Percentiles rank a stretch among this genome's conserved stretches.
phyloP scores from a whole-genome alignment of 768 basidiomycete genomes.

The Clavulina sp. region DNA sequence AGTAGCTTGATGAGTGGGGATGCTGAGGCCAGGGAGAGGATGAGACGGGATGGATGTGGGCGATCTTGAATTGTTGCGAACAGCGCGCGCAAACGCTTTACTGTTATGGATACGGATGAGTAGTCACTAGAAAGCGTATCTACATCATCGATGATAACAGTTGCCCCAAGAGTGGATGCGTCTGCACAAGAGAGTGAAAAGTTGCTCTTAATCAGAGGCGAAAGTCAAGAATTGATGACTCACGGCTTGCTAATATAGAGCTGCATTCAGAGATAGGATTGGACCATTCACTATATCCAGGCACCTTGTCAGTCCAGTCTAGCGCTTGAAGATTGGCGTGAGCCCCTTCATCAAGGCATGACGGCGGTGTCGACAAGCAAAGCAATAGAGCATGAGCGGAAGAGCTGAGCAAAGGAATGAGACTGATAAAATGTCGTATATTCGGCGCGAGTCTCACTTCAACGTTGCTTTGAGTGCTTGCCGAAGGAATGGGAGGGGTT shows the following conservation, averaged over 20 bases:
- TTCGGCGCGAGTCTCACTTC: not conserved
- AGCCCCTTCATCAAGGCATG: not conserved
- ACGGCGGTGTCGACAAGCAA: not conserved
- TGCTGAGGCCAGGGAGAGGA: slow-evolving; percentile 36
- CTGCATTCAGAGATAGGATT: not conserved
- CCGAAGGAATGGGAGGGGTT: not conserved
- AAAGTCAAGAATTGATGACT: not conserved
- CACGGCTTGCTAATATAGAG: not conserved
- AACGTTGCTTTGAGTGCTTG: not conserved
- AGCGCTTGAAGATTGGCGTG: not conserved
- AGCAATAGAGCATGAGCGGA: not conserved
- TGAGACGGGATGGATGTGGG: slow-evolving; percentile 30
- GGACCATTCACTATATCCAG: not conserved
- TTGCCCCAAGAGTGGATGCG: slow-evolving; percentile 33
- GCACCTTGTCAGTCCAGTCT: slow-evolving; percentile 5
- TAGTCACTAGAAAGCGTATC: slow-evolving; percentile 47
- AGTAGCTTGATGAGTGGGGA: slow-evolving; percentile 38
- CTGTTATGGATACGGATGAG: slow-evolving; percentile 34
- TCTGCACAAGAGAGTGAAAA: slow-evolving; percentile 16
- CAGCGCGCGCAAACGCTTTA: slow-evolving; percentile 33
- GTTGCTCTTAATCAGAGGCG: not conserved
- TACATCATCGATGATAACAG: slow-evolving; percentile 53
- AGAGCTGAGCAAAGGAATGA: not conserved
- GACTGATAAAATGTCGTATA: not conserved
- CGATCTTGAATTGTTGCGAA: slow-evolving; percentile 14